Base-by-base conservation (phyloP, 2,329 filamentous ascomycete species). In the Xylariales sp. region DNA sequence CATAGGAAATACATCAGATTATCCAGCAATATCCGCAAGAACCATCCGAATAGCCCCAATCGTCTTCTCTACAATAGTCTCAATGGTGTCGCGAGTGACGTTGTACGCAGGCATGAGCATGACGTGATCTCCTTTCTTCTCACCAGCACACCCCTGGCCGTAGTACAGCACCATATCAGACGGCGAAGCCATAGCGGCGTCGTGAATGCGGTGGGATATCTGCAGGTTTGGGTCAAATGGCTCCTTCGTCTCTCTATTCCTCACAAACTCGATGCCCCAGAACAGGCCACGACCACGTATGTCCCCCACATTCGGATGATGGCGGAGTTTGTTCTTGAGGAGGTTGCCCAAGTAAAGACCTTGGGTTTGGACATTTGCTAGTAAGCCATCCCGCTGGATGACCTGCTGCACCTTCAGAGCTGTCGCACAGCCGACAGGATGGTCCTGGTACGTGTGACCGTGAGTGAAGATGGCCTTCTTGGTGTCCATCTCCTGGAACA, bases 391-490 rank as follows among this genome's bases (percentile, higher is more conserved):
- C 3, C 63, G 56, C 24, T 50, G 49, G 32, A 70, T 55, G 31
- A 68, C 63, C 5, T 49, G 49, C 47, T 69, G 66, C 11, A 70
- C 64, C 24, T 61, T 58, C 8, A 69, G 54, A 1, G 66, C 65
- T 3, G 64, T 63, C 1, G 65, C 66, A 41, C 65, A 67, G 19
- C 49, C 53, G 1, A 65, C 57, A 2, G 63, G 59, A 31, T 68
- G 64, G 24, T 60, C 61, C 20, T 69, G 65, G 47, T 68, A 82
- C 0, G 78, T 82, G 45, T 82, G 77, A 0, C 77, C 78, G 49
- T 82, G 78, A n/a, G 66, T 64, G 51, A 82, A 80, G 2, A 59
- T 58, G 54, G 53, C 61, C 15, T 34, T 62, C 55, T 50, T 70
- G 55, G 28, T 62, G 31, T 66, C 53, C 18, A 81, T 58, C 1